A percentile compares a stretch with the other conserved stretches of the same genome.
These are phyloP conservation scores for Lactarius hengduanensis DNA, from an alignment of 768 basidiomycete species.

Conservation along the genomic window DNA sequence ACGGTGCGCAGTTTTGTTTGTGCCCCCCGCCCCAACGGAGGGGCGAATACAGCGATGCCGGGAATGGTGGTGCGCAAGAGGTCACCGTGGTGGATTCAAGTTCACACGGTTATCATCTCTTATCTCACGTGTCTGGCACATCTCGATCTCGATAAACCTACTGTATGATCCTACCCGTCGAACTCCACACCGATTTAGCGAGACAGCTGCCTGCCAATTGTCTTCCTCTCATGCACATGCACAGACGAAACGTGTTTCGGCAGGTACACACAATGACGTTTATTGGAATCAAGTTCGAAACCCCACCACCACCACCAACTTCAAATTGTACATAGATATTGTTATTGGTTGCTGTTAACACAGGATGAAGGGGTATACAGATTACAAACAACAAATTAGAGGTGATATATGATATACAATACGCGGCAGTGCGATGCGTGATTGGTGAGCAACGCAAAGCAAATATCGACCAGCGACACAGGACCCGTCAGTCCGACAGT, in stretches of 20 bases:
- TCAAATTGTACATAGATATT: slow-evolving; percentile 17
- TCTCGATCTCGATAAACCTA: too few species aligned
- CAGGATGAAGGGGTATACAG: slow-evolving; percentile 13
- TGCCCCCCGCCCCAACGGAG: too few species aligned
- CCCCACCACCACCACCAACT: background rate
- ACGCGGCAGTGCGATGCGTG: slow-evolving; percentile 7
- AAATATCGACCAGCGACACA: slow-evolving; percentile 25
- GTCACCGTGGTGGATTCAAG: background rate
- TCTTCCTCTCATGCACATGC: too few species aligned
- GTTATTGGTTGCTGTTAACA: slow-evolving; percentile 14
- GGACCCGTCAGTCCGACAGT: background rate
- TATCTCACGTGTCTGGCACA: background rate
- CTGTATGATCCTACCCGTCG: too few species aligned
- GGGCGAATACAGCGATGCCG: too few species aligned
- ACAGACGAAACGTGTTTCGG: background rate
- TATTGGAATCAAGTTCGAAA: background rate
- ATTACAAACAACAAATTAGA: slow-evolving; percentile 11
- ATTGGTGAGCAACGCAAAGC: background rate
- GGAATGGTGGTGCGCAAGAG: too few species aligned
- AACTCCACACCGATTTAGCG: background rate
- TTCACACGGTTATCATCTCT: background rate
- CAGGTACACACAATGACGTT: background rate
- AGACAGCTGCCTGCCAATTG: background rate
- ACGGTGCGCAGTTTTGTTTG: too few species aligned
- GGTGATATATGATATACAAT: slow-evolving; percentile 11